Conservation (phyloP, 1,284 basidiomycete genomes). For the Cystobasidium slooffiae region DNA sequence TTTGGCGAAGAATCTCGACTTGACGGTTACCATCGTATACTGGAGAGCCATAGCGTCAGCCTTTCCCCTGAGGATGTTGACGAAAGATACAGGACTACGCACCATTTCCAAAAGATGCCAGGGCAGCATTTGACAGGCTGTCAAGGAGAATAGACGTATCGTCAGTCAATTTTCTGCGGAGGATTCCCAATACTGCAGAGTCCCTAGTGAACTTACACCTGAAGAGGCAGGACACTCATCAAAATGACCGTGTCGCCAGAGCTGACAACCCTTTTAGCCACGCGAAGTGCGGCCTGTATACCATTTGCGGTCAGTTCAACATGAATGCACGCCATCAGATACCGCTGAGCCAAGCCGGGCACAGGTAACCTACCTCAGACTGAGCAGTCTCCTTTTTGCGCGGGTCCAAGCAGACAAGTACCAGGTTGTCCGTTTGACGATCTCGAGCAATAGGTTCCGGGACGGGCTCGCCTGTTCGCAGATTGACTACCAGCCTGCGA, state of each 20-base stretch:
- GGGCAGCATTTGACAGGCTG: conserved; percentile 2
- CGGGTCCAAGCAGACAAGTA: conserved; percentile 4
- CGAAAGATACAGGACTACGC: background rate
- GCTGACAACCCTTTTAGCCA: conserved; percentile 11
- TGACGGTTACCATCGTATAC: conserved; percentile 24
- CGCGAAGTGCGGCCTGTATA: background rate
- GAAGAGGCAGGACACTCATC: conserved; percentile 14
- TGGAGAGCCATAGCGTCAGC: background rate
- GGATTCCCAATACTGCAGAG: background rate
- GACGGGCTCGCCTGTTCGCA: background rate
- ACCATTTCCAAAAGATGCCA: conserved; percentile 3
- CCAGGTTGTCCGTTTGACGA: background rate
- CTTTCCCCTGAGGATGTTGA: background rate
- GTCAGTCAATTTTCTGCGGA: background rate
- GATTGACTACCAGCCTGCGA: background rate
- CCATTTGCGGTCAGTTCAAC: background rate
- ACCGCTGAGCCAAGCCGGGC: background rate
- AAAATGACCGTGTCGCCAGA: conserved; percentile 23
- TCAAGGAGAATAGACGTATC: background rate
- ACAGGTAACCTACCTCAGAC: background rate
- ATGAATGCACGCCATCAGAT: background rate
- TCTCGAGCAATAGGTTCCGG: conserved; percentile 7
- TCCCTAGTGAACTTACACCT: conserved; percentile 14
- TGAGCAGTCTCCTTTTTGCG: background rate
- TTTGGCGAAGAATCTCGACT: background rate